These are phyloP conservation scores for Nannochloropsis gaditana DNA, from an alignment of 108 stramenopile genomes.

Conservation along the genomic window DNA sequence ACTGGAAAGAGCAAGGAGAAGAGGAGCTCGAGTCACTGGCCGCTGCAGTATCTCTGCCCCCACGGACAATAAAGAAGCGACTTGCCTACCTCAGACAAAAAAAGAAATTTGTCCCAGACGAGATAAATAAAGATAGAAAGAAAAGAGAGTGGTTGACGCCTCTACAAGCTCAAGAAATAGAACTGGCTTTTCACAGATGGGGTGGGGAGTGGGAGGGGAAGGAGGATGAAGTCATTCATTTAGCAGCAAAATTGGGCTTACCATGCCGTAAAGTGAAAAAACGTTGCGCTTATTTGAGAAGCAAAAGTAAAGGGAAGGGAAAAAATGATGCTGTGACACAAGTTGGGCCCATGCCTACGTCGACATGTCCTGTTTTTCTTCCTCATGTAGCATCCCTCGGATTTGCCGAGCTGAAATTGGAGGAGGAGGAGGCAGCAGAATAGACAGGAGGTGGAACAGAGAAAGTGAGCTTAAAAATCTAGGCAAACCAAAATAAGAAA, in stretches of 20 bases:
- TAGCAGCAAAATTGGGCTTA: background rate
- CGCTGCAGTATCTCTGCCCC: background rate
- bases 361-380: too few relatives aligned
- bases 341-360: too few relatives aligned
- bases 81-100: background rate
- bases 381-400: too few relatives aligned
- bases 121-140: background rate
- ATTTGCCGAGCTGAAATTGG: too few relatives aligned
- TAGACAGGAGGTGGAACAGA: too few relatives aligned
- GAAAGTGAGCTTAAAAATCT: too few relatives aligned
- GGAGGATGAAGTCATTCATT: slow-evolving; percentile 1
- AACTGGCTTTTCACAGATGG: background rate
- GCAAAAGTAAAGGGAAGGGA: background rate
- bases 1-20: background rate
- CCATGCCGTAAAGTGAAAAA: background rate
- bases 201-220: slow-evolving; percentile 1
- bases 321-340: too few relatives aligned
- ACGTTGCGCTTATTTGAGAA: background rate
- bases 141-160: slow-evolving; percentile 8
- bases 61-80: background rate
- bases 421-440: too few relatives aligned
- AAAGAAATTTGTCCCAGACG: background rate
- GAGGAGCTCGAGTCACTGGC: background rate
- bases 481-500: too few relatives aligned
- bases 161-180: background rate